Evolutionary conservation across 805 yeast genomes (phyloP), one percentile per base, ranked within the genome.

Genomic region (Candida sithepensis): DNA sequence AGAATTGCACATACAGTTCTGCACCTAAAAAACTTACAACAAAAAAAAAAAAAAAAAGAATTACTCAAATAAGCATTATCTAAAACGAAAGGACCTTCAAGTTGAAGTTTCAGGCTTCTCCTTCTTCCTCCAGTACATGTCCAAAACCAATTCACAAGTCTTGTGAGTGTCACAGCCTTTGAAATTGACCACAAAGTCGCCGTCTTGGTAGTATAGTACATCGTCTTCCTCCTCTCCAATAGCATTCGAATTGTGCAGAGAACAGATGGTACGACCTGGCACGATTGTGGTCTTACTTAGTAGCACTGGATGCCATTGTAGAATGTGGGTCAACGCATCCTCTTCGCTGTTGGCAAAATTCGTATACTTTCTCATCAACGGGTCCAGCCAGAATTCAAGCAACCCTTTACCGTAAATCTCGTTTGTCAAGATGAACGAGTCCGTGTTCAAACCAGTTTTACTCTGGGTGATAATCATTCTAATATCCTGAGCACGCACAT

Each of bases 291-390:
- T 74, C 59, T 81, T 85, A 46, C 85, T 76, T 55, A 94, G 72
- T 23, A 86, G 69, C 24, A 78, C 80, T 12, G 97, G 96, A 63
- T 92, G 99, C 99, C 98, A 94, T 66, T 89, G 97, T 56, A 90
- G 72, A 40, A 90, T 72, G 63, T 94, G 98, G n/a, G 88, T 78
- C 39, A 92, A 61, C 0, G 94, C 91, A n/a, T 77, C 74, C 49
- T 79, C 81, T 4, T 82, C 85, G 45, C 77, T 77, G 43, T 65
- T 64, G 13, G 77, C 77, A 67, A 87, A 87, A 48, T 75, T 75
- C n/a, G 67, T 66, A 67, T 85, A 89, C 43, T 77, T 74, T 61
- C 87, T 76, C 61, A 81, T 83, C 42, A 89, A 72, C 21, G 82
- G 81, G 62, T 88, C 94, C 30, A 77, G 65, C 90, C 96, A 85